Evolutionary conservation across 1,284 basidiomycete species (phyloP).

Genomic region (Neonothopanus nambi): DNA sequence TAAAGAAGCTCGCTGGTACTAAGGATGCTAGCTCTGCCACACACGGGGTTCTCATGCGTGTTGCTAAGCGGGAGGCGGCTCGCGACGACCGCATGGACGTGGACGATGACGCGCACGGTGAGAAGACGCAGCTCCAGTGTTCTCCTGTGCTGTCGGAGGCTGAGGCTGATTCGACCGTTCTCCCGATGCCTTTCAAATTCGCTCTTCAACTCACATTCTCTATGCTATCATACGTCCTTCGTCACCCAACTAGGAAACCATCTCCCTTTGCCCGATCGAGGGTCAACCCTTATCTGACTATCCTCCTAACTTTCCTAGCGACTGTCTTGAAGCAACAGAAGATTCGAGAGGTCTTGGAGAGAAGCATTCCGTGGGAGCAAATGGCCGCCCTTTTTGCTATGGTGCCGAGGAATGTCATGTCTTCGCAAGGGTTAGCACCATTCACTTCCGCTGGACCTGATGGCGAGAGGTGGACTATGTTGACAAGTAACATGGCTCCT

Average conservation of each 20-base stretch:
- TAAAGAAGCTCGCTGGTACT: constrained; percentile 57
- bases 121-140: constrained; percentile 22
- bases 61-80: constrained; percentile 40
- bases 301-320: constrained; percentile 86
- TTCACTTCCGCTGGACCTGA: constrained; percentile 14
- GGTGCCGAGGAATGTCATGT: constrained; percentile 58
- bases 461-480: constrained; percentile 54
- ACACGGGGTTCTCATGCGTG: constrained; percentile 38
- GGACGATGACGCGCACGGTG: constrained; percentile 46
- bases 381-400: constrained; percentile 68
- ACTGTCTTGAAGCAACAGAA: constrained; percentile 70
- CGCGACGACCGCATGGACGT: constrained; percentile 57
- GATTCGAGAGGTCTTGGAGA: constrained; percentile 66
- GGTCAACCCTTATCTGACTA: constrained; percentile 85
- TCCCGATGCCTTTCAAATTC: constrained; percentile 66
- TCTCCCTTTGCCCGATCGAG: constrained; percentile 57
- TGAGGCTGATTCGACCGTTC: constrained; percentile 34
- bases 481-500: constrained; percentile 63
- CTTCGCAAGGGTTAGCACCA: constrained; percentile 38
- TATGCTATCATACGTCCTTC: constrained; percentile 75
- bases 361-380: constrained; percentile 83
- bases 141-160: constrained; percentile 43
- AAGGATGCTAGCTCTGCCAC: constrained; percentile 35
- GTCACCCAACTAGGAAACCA: constrained; percentile 61
- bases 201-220: constrained; percentile 81